Evolutionary conservation across 1,139 yeast genomes (phyloP).

Genomic region (Sugiyamaella grinbergsii): DNA sequence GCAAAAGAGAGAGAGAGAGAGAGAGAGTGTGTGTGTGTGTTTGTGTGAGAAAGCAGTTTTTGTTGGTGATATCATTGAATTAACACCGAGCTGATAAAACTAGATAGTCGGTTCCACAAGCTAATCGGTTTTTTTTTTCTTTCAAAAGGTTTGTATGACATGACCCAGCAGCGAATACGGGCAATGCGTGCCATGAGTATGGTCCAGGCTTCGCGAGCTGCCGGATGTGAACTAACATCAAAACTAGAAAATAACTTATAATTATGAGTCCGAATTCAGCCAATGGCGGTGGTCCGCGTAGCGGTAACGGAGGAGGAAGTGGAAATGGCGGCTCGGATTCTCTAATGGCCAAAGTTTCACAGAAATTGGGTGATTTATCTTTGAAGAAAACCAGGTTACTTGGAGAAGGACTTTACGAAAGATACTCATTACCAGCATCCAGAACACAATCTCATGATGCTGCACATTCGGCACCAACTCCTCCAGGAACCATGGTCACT

Average conservation of each 20-base stretch:
- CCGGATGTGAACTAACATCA: too few species aligned
- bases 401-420: constrained; percentile 39
- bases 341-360: constrained; percentile 20
- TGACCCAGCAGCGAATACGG: too few species aligned
- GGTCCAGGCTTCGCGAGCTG: neutral
- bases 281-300: neutral
- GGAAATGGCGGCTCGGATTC: constrained; percentile 4
- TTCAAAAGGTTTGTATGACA: too few species aligned
- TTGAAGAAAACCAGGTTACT: constrained; percentile 37
- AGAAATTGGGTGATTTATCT: constrained; percentile 20
- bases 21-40: neutral
- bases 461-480: constrained; percentile 3
- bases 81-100: neutral
- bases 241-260: neutral
- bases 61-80: too few species aligned
- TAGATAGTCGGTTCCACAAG: too few species aligned
- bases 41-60: too few species aligned
- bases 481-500: constrained; percentile 1
- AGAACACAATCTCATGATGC: constrained; percentile 33
- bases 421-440: constrained; percentile 40
- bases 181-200: too few species aligned
- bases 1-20: neutral
- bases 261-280: constrained; percentile 14
- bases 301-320: neutral
- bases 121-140: too few species aligned